phyloP scores from a whole-genome alignment of 805 yeast species.

The Torulaspora microellipsoides region DNA sequence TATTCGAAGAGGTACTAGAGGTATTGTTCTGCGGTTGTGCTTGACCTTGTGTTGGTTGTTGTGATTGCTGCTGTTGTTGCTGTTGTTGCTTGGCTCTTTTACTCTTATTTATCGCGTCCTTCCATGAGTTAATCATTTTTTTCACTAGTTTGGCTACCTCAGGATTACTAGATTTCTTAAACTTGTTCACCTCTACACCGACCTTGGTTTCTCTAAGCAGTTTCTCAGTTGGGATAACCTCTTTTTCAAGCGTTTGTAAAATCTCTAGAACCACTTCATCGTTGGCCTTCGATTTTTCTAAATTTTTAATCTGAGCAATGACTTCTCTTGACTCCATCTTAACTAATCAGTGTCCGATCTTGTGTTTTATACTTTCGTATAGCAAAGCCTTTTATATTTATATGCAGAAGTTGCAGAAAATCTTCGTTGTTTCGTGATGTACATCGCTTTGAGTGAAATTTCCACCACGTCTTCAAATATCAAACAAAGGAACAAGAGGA shows the following conservation, averaged over 20 bases:
- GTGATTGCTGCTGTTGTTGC: slow-evolving; percentile 11
- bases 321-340: slow-evolving; percentile 72
- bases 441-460: slow-evolving; percentile 3
- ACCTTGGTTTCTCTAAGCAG: slow-evolving; percentile 85
- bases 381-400: neutral
- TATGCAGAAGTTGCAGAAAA: neutral
- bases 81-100: slow-evolving; percentile 36
- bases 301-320: slow-evolving; percentile 57
- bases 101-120: slow-evolving; percentile 74
- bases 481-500: no score
- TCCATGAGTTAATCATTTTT: slow-evolving; percentile 82
- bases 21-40: neutral
- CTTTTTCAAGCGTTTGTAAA: slow-evolving; percentile 58
- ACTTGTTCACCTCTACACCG: slow-evolving; percentile 94
- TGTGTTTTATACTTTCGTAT: no score
- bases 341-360: neutral
- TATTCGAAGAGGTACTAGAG: slow-evolving; percentile 14
- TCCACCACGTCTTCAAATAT: no score
- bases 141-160: slow-evolving; percentile 72
- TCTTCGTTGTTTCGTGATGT: slow-evolving; percentile 1
- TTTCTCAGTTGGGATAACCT: slow-evolving; percentile 77
- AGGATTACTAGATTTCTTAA: slow-evolving; percentile 59
- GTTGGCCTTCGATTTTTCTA: slow-evolving; percentile 62
- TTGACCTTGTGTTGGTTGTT: neutral
- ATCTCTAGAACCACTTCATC: slow-evolving; percentile 65